phyloP scores from a whole-genome alignment of 192 early-diverging fungal genomes.

The Rhizoclosmatium globosum region DNA sequence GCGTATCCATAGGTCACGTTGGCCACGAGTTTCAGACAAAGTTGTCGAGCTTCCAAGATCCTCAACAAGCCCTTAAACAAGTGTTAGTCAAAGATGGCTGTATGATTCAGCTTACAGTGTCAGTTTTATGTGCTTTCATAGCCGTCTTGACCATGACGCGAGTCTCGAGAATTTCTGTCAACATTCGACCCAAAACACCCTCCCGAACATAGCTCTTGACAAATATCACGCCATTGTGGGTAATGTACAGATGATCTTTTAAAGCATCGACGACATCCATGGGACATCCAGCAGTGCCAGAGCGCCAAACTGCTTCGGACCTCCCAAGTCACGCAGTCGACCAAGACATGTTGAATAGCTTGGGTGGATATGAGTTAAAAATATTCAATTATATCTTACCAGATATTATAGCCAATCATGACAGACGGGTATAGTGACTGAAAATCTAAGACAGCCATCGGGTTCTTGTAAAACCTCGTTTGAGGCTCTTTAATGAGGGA shows the following conservation, averaged over 20 bases:
- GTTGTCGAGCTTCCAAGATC: slow-evolving; percentile 82
- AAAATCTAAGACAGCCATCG: slow-evolving; percentile 90
- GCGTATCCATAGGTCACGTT: slow-evolving; percentile 95
- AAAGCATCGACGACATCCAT: slow-evolving; percentile 66
- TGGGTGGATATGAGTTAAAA: not conserved
- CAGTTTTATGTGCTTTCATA: slow-evolving; percentile 76
- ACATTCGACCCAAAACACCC: slow-evolving; percentile 83
- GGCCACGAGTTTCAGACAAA: slow-evolving; percentile 88
- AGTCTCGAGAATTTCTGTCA: slow-evolving; percentile 87
- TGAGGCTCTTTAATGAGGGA: slow-evolving; percentile 92
- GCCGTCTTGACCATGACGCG: slow-evolving; percentile 88
- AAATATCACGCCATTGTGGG: slow-evolving; percentile 89
- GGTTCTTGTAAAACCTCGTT: slow-evolving; percentile 83
- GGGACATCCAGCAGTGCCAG: slow-evolving; percentile 62
- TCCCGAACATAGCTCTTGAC: slow-evolving; percentile 83
- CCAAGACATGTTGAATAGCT: slow-evolving; percentile 79
- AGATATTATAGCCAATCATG: slow-evolving; percentile 97
- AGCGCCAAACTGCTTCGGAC: slow-evolving; percentile 68
- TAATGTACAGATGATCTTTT: slow-evolving; percentile 74
- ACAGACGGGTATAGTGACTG: slow-evolving; percentile 94
- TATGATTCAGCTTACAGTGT: slow-evolving; percentile 50
- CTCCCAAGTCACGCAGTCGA: slow-evolving; percentile 47
- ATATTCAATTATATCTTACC: slow-evolving; percentile 49
- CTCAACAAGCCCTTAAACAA: slow-evolving; percentile 59
- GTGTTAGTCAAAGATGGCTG: not conserved